Base-by-base conservation (phyloP, 352 stramenopile species). In the Phytophthora cactorum region DNA sequence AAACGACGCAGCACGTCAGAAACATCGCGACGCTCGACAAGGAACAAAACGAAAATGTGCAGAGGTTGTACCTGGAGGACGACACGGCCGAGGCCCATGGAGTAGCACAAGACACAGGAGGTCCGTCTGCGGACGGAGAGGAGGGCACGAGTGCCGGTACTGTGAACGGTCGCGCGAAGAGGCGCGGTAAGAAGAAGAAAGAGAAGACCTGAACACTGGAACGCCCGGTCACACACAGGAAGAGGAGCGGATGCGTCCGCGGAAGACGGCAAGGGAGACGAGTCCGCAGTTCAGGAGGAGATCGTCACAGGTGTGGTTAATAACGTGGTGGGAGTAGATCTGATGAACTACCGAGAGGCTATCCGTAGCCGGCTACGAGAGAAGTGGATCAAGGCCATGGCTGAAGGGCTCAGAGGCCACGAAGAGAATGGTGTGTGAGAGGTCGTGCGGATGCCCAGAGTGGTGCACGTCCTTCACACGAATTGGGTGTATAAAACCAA, bases 1-100 rank as follows among this genome's bases (percentile, higher is more conserved):
- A 66, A 0, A 47, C 50, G 1, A 75, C 61, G 0, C 55, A 72
- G 12, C 56, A 75, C 36, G 25, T 39, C 0, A 53, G 25, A 7
- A 53, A 53, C 12, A 53, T 53, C 6, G 46, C 38, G 10, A 39
- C 46, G 14, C 15, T 53, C 0, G 5, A 22, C 46, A 53, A 53
- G 28, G 12, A 11, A 3, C 46, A 53, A 4, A 53, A 38, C 6
- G 28, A 39, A 8, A 11, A 53, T 2, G 27, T 53, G 27, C 46
- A 53, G 15, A 9, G 27, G 28, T 2, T 53, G 25, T 53, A 38
- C 27, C 28, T 53, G 46, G 28, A 39, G 34, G 17, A 22, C 34
- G 34, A 39, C 34, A 22, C 17, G 17, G 17, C 17, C 17, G 17
- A 22, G 17, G 17, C 17, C 17, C 17, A 22, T 22, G 17, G 17